Base-by-base conservation (phyloP, 2,329 filamentous ascomycete species). In the Neopestalotiopsis sp. region DNA sequence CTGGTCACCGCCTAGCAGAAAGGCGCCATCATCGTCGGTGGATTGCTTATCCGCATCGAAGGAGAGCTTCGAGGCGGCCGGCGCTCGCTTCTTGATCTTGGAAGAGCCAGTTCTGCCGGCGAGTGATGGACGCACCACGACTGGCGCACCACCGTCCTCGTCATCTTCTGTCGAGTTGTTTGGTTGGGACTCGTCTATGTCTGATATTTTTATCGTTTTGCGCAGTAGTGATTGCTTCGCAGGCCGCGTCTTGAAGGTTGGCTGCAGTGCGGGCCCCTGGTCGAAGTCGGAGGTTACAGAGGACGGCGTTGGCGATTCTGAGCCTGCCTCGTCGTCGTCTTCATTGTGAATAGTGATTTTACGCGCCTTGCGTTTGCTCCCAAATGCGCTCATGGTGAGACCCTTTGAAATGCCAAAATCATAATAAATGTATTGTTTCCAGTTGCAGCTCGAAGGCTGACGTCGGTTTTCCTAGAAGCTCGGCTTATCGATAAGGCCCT, bases 331-430 rank as follows among this genome's bases (percentile, higher is more conserved):
- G 52, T 83, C 82, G 1, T 90, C 91, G 3, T 93, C 90, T 13
- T 91, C 89, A 59, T 94, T 92, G 57, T 89, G 85, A 0, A 89
- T 84, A 61, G 90, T 91, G 74, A 97, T 92, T 75, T 94, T 92
- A 72, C 93, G 91, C 61, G 93, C 90, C 74, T 96, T 94, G 72
- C 89, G 82, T 75, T 89, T 91, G 1, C 84, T 79, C 4, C 82
- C 83, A 68, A 91, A 90, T 5, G 85, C 80, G 72, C 83, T 86
- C 86, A 89, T 89, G 13, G 68, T 81, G 12, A 30, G 17, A 17
- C 14, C n/a, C 10, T 65, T 3, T 14, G 13, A 34, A 42, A 59
- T 34, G 14, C 34, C 4, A 40, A 30, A 40, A 40, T n/a, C n/a
- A 34, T 34, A 40, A 40, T 34, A 7, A 4, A n/a, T 24, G 7